A percentile compares a stretch with the other conserved stretches of the same genome.
These are phyloP conservation scores for Naganishia sp. DNA, from an alignment of 1,284 basidiomycete genomes.

Conservation along the genomic window DNA sequence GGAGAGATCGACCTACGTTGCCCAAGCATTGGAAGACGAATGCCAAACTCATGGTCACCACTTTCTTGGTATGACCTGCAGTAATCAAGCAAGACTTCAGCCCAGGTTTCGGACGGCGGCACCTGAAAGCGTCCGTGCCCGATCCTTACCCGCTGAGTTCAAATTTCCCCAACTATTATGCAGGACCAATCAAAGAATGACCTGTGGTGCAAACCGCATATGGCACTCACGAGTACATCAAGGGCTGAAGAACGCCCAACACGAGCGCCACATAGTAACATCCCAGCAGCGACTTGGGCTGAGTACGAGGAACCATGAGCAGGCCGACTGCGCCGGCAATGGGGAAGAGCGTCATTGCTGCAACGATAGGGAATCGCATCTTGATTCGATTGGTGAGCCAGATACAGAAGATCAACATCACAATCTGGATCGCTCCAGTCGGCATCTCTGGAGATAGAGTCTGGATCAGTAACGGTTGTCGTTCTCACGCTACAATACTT, in stretches of 20 bases:
- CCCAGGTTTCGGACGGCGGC: too few relatives aligned
- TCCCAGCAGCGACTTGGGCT: slow-evolving; percentile 32
- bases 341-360: slow-evolving; percentile 39
- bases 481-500: neutral
- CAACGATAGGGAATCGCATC: slow-evolving; percentile 60
- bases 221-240: slow-evolving; percentile 13
- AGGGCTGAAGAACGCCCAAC: slow-evolving; percentile 37
- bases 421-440: slow-evolving; percentile 58
- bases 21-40: slow-evolving; percentile 43
- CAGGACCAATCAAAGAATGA: neutral
- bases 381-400: slow-evolving; percentile 58
- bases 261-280: slow-evolving; percentile 48
- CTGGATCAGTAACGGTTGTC: neutral
- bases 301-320: slow-evolving; percentile 38
- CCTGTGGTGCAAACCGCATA: neutral
- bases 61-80: slow-evolving; percentile 49
- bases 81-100: slow-evolving; percentile 8
- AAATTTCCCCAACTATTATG: slow-evolving; percentile 38
- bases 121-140: too few relatives aligned
- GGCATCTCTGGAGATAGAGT: slow-evolving; percentile 47
- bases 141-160: slow-evolving; percentile 34
- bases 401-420: slow-evolving; percentile 55
- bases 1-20: slow-evolving; percentile 34
- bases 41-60: slow-evolving; percentile 41
- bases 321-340: slow-evolving; percentile 48